Base-by-base conservation (phyloP, 164 flowering plant species). In the Taxillus chinensis region DNA sequence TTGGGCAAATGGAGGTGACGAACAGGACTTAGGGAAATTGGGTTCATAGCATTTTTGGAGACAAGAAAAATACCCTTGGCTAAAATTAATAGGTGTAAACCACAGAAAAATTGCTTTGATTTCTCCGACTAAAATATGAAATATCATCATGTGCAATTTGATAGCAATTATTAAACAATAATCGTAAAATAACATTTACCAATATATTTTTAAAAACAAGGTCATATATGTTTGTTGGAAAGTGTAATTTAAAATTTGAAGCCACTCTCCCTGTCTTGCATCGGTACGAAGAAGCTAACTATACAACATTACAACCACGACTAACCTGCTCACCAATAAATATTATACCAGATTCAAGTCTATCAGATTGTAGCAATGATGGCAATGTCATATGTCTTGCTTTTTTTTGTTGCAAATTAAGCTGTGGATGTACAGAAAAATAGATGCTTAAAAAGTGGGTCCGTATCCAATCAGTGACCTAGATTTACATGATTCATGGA, bases 311-410 rank as follows among this genome's bases (percentile, higher is more conserved):
- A 46, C 41, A 50, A 8, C 45, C 59, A 66, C 27, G 27, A 27
- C 79, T 48, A n/a, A 89, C 96, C 85, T 90, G 96, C 74, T 89
- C 97, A 64, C 79, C 70, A 55, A 82, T 92, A 74, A 93, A 93
- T 64, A 90, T 74, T 49, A 93, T 93, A 73, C 84, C 86, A 67
- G 85, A 83, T 55, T 83, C 74, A 45, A 96, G 93, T 59, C 72
- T 67, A 70, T 90, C 93, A 45, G 59, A 65, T 57, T 74, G 74
- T 64, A 93, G 63, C 61, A 89, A 71, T 64, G 78, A 71, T 43
- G 81, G 69, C 75, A 90, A 71, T 10, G 74, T 71, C 66, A 80
- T 64, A 61, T 73, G 75, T 70, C 74, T 89, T 45, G 68, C 70
- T 12, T 72, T 71, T 72, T 71, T 60, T 75, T 86, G 37, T 62